These are phyloP conservation scores for Mortierella polycephala DNA, from an alignment of 371 early-diverging fungal species.

Conservation along the genomic window DNA sequence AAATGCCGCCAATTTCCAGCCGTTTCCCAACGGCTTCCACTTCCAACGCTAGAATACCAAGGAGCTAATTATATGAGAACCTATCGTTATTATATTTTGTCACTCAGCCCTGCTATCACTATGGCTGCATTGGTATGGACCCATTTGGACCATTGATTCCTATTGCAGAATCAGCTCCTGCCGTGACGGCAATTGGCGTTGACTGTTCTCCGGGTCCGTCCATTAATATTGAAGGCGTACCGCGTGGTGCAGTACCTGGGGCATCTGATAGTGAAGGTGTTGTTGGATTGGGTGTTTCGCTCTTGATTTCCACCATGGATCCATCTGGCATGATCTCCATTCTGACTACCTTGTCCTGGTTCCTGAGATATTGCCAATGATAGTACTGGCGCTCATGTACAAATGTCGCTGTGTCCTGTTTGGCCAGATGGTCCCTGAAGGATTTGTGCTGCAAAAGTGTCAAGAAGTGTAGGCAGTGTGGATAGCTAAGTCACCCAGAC, in stretches of 20 bases:
- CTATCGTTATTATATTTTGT: not conserved
- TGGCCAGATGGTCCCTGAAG: conserved; percentile 82
- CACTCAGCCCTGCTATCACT: not conserved
- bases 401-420: conserved; percentile 78
- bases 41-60: conserved; percentile 11
- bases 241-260: not conserved
- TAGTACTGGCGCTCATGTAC: conserved; percentile 88
- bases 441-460: conserved; percentile 82
- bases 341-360: conserved; percentile 55
- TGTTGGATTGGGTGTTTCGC: conserved; percentile 10
- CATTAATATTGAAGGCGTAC: not conserved
- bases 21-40: conserved; percentile 37
- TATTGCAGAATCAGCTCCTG: not conserved
- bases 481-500: conserved; percentile 71
- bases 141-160: not conserved
- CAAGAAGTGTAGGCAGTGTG: conserved; percentile 87
- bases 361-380: conserved; percentile 83
- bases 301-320: conserved; percentile 37
- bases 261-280: not conserved
- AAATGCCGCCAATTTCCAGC: conserved; percentile 38
- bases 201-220: not conserved
- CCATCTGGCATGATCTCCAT: conserved; percentile 53
- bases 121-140: not conserved
- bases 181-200: not conserved
- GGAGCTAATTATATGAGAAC: conserved; percentile 1